Evolutionary conservation across 2,329 filamentous ascomycete species (phyloP).

Genomic region (Cladophialophora carrionii): DNA sequence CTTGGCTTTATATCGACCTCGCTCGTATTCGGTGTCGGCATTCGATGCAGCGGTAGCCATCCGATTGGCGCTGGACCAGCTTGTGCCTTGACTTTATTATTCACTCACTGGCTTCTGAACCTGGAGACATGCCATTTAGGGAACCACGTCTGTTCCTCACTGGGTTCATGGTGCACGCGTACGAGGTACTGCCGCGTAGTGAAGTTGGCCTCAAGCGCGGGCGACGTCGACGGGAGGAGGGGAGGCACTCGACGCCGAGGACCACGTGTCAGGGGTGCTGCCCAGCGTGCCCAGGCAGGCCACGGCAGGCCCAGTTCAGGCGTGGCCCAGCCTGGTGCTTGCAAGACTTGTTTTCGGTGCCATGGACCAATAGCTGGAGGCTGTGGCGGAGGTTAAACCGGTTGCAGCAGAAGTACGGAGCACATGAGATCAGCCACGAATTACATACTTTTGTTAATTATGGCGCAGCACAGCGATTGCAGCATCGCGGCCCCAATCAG

Average conservation of each 20-base stretch:
- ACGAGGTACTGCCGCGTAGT: background rate
- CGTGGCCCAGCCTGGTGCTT: too few species aligned
- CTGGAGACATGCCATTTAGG: background rate
- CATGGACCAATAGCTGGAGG: background rate
- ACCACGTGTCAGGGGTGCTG: background rate
- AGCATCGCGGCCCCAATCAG: background rate
- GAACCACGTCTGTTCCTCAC: background rate
- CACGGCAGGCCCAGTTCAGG: background rate
- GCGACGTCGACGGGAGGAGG: background rate
- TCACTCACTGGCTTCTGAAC: background rate
- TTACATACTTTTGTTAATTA: background rate
- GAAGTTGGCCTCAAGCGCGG: too few species aligned
- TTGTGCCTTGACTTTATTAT: background rate
- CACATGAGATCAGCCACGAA: background rate
- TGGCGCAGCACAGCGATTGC: background rate
- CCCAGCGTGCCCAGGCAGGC: too few species aligned
- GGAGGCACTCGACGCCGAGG: background rate
- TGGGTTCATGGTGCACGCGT: background rate
- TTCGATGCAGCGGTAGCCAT: background rate
- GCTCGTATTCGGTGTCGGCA: slow-evolving; percentile 6
- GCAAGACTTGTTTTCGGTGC: too few species aligned
- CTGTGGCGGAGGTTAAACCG: background rate
- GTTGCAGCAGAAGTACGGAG: background rate
- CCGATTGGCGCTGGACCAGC: background rate
- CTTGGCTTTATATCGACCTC: background rate